Evolutionary conservation across 495 filamentous ascomycete species (phyloP).

Genomic region (Neurospora intermedia): DNA sequence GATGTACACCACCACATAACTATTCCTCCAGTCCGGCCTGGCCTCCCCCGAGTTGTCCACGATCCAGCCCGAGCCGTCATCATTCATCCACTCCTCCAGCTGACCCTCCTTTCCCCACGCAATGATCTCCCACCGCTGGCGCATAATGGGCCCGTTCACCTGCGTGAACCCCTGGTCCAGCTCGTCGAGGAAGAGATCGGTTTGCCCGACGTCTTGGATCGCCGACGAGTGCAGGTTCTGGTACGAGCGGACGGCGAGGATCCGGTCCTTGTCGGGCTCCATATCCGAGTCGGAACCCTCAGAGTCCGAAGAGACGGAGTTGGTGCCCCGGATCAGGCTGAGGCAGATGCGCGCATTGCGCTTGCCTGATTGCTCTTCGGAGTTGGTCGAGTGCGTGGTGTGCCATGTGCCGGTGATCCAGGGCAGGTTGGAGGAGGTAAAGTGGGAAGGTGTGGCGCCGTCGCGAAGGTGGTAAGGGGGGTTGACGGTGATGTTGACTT

Average conservation of each 20-base stretch:
- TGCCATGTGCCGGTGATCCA: not conserved
- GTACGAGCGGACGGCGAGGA: not conserved
- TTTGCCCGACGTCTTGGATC: not conserved
- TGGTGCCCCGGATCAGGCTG: not conserved
- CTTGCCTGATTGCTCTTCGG: not conserved
- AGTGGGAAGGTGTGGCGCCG: not conserved
- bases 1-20: slow-evolving; percentile 8
- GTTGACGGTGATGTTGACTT: not conserved
- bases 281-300: not conserved
- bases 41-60: slow-evolving; percentile 4
- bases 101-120: slow-evolving; percentile 12
- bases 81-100: slow-evolving; percentile 11
- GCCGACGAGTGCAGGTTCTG: not conserved
- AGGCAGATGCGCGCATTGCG: not conserved
- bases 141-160: not conserved
- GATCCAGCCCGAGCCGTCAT: slow-evolving; percentile 6
- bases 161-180: not conserved
- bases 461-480: not conserved
- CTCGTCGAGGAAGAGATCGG: not conserved
- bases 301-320: not conserved
- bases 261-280: not conserved
- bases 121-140: not conserved
- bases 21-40: slow-evolving; percentile 9
- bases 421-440: not conserved
- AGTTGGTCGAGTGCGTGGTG: not conserved